These are phyloP conservation scores for Prosopis cineraria DNA, from an alignment of 306 rosid genomes.

Conservation along the genomic window DNA sequence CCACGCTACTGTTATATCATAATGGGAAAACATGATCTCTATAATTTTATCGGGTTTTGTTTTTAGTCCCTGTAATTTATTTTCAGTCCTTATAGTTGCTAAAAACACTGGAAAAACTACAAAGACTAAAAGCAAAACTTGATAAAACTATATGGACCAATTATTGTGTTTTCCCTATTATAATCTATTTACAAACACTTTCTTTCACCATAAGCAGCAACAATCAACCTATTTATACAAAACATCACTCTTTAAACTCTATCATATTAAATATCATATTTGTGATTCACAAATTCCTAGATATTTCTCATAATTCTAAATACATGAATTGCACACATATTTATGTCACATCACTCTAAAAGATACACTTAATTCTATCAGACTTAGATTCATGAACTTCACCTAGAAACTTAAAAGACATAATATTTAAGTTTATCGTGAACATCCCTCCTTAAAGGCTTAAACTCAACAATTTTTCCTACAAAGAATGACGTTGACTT, in stretches of 20 bases:
- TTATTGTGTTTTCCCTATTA: no score
- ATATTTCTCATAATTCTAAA: background rate
- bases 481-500: background rate
- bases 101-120: no score
- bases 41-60: no score
- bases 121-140: no score
- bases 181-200: background rate
- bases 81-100: no score
- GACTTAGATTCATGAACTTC: background rate
- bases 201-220: background rate
- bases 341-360: background rate
- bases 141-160: no score
- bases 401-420: background rate
- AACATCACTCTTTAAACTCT: background rate
- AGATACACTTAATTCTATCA: background rate
- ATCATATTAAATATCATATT: background rate
- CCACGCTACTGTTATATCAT: background rate
- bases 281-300: background rate
- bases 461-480: background rate
- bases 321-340: background rate
- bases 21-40: no score
- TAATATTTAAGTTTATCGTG: background rate
- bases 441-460: background rate
- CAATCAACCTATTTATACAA: background rate
- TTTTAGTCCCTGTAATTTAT: no score